phyloP scores from a whole-genome alignment of 2,329 filamentous ascomycete genomes.

The Verticillium alfalfae region DNA sequence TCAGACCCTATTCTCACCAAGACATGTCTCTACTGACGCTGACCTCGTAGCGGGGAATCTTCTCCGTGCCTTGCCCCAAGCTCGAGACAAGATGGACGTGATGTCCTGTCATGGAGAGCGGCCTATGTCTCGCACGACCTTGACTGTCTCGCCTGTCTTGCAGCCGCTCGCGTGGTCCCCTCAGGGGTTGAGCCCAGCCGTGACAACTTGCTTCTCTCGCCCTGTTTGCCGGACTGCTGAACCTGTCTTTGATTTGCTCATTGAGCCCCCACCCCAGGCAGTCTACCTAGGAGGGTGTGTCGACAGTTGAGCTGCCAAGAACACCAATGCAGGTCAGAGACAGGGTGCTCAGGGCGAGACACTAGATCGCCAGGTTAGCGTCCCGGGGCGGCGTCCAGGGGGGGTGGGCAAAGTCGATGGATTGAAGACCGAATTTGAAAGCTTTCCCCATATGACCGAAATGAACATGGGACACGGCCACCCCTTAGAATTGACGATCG shows the following conservation, averaged over 20 bases:
- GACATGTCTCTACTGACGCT: neutral
- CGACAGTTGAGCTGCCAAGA: neutral
- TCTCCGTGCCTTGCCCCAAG: neutral
- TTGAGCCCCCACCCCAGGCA: neutral
- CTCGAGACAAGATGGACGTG: neutral
- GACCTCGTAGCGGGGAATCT: neutral
- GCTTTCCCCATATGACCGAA: neutral
- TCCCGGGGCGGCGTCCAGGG: neutral
- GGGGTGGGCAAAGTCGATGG: neutral
- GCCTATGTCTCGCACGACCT: neutral
- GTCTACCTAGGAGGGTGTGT: neutral
- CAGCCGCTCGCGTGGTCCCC: neutral
- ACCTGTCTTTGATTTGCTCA: neutral
- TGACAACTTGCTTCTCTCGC: neutral
- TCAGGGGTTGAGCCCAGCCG: neutral
- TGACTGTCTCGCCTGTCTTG: neutral
- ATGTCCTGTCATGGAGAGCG: neutral
- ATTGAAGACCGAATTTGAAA: neutral
- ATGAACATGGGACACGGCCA: constrained; percentile 1
- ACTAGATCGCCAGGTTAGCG: neutral
- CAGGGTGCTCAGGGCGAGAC: neutral
- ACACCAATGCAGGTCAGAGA: neutral
- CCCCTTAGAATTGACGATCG: neutral
- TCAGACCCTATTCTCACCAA: neutral
- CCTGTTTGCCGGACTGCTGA: neutral